Evolutionary conservation across 1,284 basidiomycete species (phyloP), one percentile per base, ranked within the genome.

Genomic region (Gomphus bonarii): DNA sequence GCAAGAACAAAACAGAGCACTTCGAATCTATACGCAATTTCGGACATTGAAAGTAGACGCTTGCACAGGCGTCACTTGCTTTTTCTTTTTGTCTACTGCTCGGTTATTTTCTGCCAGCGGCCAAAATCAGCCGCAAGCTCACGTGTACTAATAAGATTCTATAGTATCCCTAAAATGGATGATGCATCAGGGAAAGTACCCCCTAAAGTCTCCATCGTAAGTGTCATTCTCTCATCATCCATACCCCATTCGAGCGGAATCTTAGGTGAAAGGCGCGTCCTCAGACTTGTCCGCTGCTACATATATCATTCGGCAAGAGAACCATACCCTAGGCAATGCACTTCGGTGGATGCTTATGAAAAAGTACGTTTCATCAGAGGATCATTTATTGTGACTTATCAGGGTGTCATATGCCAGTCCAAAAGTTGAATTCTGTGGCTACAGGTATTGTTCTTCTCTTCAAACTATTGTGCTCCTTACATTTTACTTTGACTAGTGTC

Each of bases 321-420:
- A 92, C 8, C 95, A 98, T 72, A 98, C 95, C 0, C 81, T 98
- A 30, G 95, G 95, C 16, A 99, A 99, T 66, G 81, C 92, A 0
- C 75, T 99, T 50, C 75, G 95, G 56, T 99, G 92, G 91, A 98
- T 98, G 87, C 72, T 98, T 61, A 98, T 98, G 95, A 97, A 98
- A 74, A 95, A 99, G 95, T 98, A 68, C 67, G 83, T 68, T 20
- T 3, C 22, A 28, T 38, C 58, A 42, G 67, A 38, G 12, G 47
- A 14, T 43, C 28, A 16, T 14, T 51, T 20, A 50, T 47, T 16
- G n/a, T 50, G 50, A 28, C 33, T 58, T 57, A 57, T 57, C 58
- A 42, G 28, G 49, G 20, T 44, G 46, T 14, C 11, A 48, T 50
- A 35, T 50, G 25, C n/a, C 63, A 98, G 95, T 68, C 91, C 95